These are phyloP conservation scores for Cladosporium halotolerans DNA, from an alignment of 2,329 filamentous ascomycete species.

Conservation along the genomic window DNA sequence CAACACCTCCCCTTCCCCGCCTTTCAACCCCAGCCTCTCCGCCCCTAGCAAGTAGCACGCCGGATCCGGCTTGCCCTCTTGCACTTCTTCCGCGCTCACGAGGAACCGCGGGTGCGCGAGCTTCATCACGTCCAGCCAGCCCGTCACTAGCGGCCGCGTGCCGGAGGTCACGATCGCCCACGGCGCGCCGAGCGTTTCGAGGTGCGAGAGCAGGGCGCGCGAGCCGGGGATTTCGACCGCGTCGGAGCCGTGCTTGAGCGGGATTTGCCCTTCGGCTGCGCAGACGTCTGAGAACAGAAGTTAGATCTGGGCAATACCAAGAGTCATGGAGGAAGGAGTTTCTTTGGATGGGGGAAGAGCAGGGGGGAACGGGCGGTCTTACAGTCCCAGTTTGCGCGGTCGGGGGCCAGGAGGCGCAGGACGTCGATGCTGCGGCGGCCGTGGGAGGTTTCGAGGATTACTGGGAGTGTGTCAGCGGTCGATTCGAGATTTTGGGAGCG, in stretches of 20 bases:
- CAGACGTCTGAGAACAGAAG: constrained; percentile 57
- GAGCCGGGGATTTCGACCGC: constrained; percentile 83
- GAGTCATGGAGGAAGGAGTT: too few species aligned
- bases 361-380: background rate
- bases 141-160: constrained; percentile 42
- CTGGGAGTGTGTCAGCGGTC: background rate
- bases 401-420: constrained; percentile 69
- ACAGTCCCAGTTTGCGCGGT: constrained; percentile 84
- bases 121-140: constrained; percentile 46
- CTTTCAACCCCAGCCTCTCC: constrained; percentile 34
- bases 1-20: constrained; percentile 44
- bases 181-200: constrained; percentile 57
- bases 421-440: constrained; percentile 85
- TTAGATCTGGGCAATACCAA: too few species aligned
- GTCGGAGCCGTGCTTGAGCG: constrained; percentile 67
- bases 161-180: constrained; percentile 73
- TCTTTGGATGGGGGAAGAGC: background rate
- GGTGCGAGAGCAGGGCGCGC: constrained; percentile 52
- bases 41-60: constrained; percentile 43
- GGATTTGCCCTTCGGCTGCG: constrained; percentile 70
- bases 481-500: background rate
- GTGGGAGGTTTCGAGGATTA: constrained; percentile 83
- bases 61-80: constrained; percentile 45
- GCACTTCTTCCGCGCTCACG: constrained; percentile 46
- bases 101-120: constrained; percentile 41